Base-by-base conservation (phyloP, 2,329 filamentous ascomycete genomes). In the Chrysoporthe deuterocubensis region DNA sequence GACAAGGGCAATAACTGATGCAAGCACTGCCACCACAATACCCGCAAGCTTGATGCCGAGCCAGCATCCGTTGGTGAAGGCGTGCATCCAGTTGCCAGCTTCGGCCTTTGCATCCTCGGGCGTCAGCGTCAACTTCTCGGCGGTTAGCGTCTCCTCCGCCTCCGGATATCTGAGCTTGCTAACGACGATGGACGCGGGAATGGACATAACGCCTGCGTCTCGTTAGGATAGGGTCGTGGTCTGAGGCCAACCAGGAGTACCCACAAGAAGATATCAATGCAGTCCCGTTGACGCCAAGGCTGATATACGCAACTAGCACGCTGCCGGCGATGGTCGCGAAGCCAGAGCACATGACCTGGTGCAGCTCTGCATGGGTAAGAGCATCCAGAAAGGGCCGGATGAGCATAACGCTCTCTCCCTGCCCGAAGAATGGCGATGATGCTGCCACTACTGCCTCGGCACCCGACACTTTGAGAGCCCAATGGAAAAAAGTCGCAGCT, bases 391-490 rank as follows among this genome's bases (percentile, higher is more conserved):
- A 97, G 0, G 93, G 93, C 65, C 90, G 89, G 79, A 97, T 93
- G 75, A 97, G 82, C 92, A 97, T 96, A 69, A 93, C 93, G 34
- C 92, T 96, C 84, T 97, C 94, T 75, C 94, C 94, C 82, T 97
- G 94, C 9, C 94, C 94, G 75, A 97, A 96, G 80, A 97, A 97
- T 9, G 94, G 94, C 0, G 94, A 96, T 11, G 94, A 94, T 44
- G 94, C 92, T 44, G 94, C 94, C 68, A 97, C 94, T 62, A 97
- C 92, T n/a, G 94, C 93, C 79, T 97, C 94, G 58, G 93, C 93
- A 70, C 94, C 94, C 4, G 93, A 97, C 6, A 97, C 93, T 63
- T 88, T 87, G 80, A 97, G 90, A 57, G 84, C 86, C 91, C 93
- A 97, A 87, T 95, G 96, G 85, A 97, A 96, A 80, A 97, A 94